Evolutionary conservation across 2,329 filamentous ascomycete species (phyloP).

Genomic region (Alternaria postmessia): DNA sequence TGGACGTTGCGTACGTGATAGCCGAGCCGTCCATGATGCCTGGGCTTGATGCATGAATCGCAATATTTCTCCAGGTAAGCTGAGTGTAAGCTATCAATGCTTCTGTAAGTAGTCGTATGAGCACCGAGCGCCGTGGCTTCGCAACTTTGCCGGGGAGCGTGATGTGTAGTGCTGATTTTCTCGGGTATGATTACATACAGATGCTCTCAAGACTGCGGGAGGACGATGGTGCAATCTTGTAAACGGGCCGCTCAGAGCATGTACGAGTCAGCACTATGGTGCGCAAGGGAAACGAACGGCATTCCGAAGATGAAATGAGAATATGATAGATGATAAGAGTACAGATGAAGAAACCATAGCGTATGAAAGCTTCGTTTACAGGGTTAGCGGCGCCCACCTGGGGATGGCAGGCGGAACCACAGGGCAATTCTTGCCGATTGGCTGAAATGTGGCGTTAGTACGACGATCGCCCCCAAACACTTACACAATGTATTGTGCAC

Average conservation of each 20-base stretch:
- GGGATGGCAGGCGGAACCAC: slow-evolving; percentile 19
- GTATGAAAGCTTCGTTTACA: slow-evolving; percentile 28
- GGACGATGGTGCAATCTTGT: slow-evolving; percentile 6
- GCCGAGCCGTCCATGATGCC: slow-evolving; percentile 34
- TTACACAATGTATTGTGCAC: slow-evolving; percentile 19
- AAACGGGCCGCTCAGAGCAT: slow-evolving; percentile 3
- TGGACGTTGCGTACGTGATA: slow-evolving; percentile 42
- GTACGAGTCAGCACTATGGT: slow-evolving; percentile 2
- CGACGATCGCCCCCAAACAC: slow-evolving; percentile 10
- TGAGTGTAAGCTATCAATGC: neutral
- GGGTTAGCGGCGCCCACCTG: slow-evolving; percentile 17
- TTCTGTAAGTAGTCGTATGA: neutral
- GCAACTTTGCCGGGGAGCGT: slow-evolving; percentile 6
- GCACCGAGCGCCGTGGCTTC: neutral
- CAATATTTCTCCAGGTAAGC: slow-evolving; percentile 4
- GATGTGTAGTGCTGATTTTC: slow-evolving; percentile 24
- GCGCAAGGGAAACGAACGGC: slow-evolving; percentile 12
- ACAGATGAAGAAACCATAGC: slow-evolving; percentile 20
- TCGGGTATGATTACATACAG: slow-evolving; percentile 24
- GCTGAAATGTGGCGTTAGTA: slow-evolving; percentile 11
- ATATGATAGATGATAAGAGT: slow-evolving; percentile 16
- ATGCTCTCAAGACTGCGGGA: slow-evolving; percentile 15
- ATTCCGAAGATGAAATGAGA: slow-evolving; percentile 9
- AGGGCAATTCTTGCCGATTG: slow-evolving; percentile 22
- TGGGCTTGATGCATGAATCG: slow-evolving; percentile 19